Percentiles rank a stretch among this genome's conserved stretches.
Conservation (phyloP, 768 basidiomycete genomes). For the Gautieria morchelliformis region DNA sequence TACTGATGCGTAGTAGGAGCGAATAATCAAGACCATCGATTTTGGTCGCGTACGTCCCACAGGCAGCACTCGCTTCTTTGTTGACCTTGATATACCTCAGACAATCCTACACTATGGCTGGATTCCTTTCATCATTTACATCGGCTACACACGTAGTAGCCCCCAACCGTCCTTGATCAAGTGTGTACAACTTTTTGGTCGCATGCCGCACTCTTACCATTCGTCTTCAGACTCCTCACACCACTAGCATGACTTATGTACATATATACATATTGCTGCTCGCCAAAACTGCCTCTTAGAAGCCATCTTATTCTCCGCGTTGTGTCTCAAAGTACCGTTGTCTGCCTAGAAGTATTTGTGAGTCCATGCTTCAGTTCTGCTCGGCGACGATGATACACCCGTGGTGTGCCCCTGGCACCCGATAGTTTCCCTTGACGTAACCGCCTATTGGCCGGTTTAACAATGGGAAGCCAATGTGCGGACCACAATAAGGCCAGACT, state of each 20-base stretch:
- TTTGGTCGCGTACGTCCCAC: constrained; percentile 58
- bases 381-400: constrained; percentile 12
- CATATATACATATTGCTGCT: not conserved
- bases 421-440: constrained; percentile 31
- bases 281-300: not conserved
- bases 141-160: constrained; percentile 87
- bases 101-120: constrained; percentile 89
- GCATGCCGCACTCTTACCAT: not conserved
- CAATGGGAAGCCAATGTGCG: constrained; percentile 31
- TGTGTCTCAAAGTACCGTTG: not conserved
- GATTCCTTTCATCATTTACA: constrained; percentile 94
- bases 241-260: constrained; percentile 63
- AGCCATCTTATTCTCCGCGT: not conserved
- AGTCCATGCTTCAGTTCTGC: constrained; percentile 20
- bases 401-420: constrained; percentile 8
- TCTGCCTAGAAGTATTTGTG: constrained; percentile 11
- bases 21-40: constrained; percentile 73
- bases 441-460: constrained; percentile 45
- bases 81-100: constrained; percentile 29
- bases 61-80: not conserved
- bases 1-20: constrained; percentile 42
- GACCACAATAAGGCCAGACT: constrained; percentile 83
- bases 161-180: constrained; percentile 94
- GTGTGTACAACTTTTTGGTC: constrained; percentile 39
- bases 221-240: constrained; percentile 67